phyloP scores from a whole-genome alignment of 2,329 filamentous ascomycete genomes.

The Aureobasidium namibiae region DNA sequence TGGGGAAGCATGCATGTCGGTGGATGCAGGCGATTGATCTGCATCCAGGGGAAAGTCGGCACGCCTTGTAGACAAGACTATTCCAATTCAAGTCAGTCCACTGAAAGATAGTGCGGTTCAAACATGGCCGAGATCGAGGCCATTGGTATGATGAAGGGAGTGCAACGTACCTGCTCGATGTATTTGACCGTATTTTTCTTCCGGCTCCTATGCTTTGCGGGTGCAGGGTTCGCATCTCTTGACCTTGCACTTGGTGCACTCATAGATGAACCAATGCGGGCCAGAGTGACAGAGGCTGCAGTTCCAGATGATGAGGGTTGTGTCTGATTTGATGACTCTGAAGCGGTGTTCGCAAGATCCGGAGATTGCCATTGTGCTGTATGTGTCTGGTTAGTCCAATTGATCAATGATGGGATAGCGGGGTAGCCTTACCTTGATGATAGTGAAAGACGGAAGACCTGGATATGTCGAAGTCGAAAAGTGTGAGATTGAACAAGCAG shows the following conservation, averaged over 20 bases:
- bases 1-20: constrained; percentile 9
- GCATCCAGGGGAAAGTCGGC: constrained; percentile 1
- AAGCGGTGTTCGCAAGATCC: constrained; percentile 41
- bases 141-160: neutral
- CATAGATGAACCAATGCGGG: constrained; percentile 43
- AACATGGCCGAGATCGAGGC: neutral
- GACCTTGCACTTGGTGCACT: constrained; percentile 43
- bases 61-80: neutral
- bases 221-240: constrained; percentile 43
- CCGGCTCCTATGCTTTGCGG: constrained; percentile 30
- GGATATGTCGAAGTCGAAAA: neutral
- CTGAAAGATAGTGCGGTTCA: neutral
- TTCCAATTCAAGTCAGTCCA: constrained; percentile 2
- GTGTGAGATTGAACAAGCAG: neutral
- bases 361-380: constrained; percentile 36
- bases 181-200: neutral
- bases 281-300: constrained; percentile 45
- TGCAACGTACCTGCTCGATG: neutral
- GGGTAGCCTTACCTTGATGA: neutral
- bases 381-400: neutral
- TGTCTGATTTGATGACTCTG: constrained; percentile 45
- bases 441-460: neutral
- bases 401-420: neutral
- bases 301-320: constrained; percentile 43
- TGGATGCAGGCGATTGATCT: constrained; percentile 11